Evolutionary conservation across 148 eudicot genomes (phyloP), one percentile per base, ranked within the genome.

Genomic region (Rhododendron mucronatum): DNA sequence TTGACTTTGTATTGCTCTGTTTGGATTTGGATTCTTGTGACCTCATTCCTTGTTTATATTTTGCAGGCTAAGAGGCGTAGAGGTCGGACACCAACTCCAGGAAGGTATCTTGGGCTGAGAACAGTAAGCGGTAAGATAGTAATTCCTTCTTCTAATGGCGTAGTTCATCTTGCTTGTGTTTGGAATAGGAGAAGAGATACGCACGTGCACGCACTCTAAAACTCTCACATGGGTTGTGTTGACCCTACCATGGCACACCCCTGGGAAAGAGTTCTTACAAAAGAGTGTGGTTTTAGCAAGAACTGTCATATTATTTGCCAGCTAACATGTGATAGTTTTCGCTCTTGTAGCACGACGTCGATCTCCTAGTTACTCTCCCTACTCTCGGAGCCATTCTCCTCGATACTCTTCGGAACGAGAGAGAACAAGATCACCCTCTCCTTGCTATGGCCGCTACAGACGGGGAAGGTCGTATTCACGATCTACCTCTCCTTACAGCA

Each of bases 51-150:
- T 16, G 7, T 59, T 41, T 78, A 37, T 77, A 28, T 73, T 41
- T 83, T 89, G 65, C 95, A 97, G 99, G 94, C 99, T 28, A 91
- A 91, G 87, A 94, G 99, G 89, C 59, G 87, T 16, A 93, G 99
- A 89, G 99, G 99, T 18, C 93, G 99, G 47, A 97, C 99, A 37
- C 99, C 99, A 4, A 97, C 99, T 48, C 99, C 98, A 15, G 99
- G 99, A 79, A 91, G 89, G 85, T 97, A 97, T 89, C 95, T 95
- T 86, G 99, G 99, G 44, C 86, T 94, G 81, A 93, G 85, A 87
- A 88, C 92, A 75, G 86, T 87, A 1, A 93, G 81, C 76, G 89
- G 99, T 97, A 92, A 87, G 94, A 33, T 21, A 53, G 28, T 57
- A 23, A 4, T 73, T 6, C 21, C 6, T 55, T 11, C 30, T 59